Base-by-base conservation (phyloP, 306 rosid genomes). In the Sophora flavescens region DNA sequence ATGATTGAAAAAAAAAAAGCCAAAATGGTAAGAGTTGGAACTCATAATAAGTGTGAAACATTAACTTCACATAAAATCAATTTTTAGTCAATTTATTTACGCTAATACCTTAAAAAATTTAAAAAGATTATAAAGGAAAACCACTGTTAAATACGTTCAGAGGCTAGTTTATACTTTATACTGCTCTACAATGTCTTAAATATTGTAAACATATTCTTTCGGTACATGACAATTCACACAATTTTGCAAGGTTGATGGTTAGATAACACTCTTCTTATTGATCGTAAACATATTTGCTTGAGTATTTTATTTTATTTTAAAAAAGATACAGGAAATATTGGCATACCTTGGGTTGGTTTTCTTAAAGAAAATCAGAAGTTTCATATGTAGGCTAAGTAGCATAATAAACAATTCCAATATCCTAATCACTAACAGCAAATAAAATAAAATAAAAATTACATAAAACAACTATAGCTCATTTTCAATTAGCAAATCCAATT, bases 381-480 rank as follows among this genome's bases (percentile, higher is more conserved):
- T 41, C 14, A 8, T 3, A 30, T 45, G 18, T n/a, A 60, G 32
- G 3, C 22, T 22, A 22, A 22, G 22, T 22, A 22, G 50, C n/a
- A 18, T 32, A 6, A 42, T 22, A 45, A 74, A 60, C 16, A 14
- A 4, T 18, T 2, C 3, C 30, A 65, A 39, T 3, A 38, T 39
- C 59, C 58, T 9, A 36, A 3, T 44, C 22, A 59, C 16, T 52
- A 22, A 15, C 12, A 8, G 45, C 53, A n/a, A n/a, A n/a, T n/a
- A n/a, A n/a, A n/a, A n/a, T n/a, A 41, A 7, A 6, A 41, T 0
- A 44, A 36, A 4, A 36, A 0, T 0, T 36, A 28, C 26, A 18
- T 15, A 57, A 80, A 58, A 81, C 38, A 22, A 28, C 8, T 59
- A 56, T 63, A 42, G 68, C 51, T 41, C 63, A 53, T 22, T 60